Evolutionary conservation across 805 yeast genomes (phyloP).

Genomic region (Monosporozyma yasuniensis): DNA sequence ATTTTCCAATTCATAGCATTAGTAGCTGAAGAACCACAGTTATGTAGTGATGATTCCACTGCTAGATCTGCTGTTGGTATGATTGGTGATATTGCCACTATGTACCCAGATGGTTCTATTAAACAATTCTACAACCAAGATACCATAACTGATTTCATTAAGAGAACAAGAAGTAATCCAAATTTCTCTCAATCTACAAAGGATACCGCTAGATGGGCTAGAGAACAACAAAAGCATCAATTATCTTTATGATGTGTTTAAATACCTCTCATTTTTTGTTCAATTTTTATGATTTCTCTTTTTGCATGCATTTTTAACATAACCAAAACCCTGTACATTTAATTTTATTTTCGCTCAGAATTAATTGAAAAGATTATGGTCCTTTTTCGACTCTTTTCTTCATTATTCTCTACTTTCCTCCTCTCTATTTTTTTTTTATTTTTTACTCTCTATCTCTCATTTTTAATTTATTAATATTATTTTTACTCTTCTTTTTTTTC

Average conservation of each 20-base stretch:
- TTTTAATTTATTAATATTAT: slow-evolving; percentile 3
- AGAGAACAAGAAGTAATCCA: slow-evolving; percentile 57
- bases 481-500: slow-evolving; percentile 7
- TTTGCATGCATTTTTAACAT: background rate
- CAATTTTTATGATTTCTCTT: slow-evolving; percentile 2
- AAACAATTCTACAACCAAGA: slow-evolving; percentile 55
- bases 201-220: slow-evolving; percentile 97
- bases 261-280: slow-evolving; percentile 19
- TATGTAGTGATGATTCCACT: slow-evolving; percentile 58
- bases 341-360: slow-evolving; percentile 1
- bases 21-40: slow-evolving; percentile 49
- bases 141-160: slow-evolving; percentile 76
- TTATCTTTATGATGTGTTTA: slow-evolving; percentile 14
- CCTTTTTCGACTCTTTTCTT: slow-evolving; percentile 1
- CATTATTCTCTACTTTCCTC: slow-evolving; percentile 4
- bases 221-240: slow-evolving; percentile 48
- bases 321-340: background rate
- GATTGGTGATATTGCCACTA: slow-evolving; percentile 85
- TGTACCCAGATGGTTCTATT: slow-evolving; percentile 73
- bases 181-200: slow-evolving; percentile 57
- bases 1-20: slow-evolving; percentile 61
- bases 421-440: slow-evolving; percentile 6
- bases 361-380: background rate
- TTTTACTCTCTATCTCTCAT: slow-evolving; percentile 6
- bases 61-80: slow-evolving; percentile 82